Base-by-base conservation (phyloP, 106 monocot genomes). In the Vanilla planifolia region DNA sequence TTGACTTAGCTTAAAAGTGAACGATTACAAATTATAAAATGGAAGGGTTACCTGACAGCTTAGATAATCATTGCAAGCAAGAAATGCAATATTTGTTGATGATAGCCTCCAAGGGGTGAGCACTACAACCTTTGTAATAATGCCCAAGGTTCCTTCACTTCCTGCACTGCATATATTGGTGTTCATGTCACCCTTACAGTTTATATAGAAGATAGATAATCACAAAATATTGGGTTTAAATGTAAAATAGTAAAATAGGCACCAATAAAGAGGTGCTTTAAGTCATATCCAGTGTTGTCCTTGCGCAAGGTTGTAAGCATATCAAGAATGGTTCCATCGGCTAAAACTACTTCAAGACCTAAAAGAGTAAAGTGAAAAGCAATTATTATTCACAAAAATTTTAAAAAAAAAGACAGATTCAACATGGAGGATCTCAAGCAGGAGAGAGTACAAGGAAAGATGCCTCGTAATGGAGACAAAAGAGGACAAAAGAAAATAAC, bases 181-280 rank as follows among this genome's bases (percentile, higher is more conserved):
- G 32, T 11, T 52, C 57, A 27, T 42, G 33, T 32, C 42, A 66
- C 48, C 60, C 42, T 61, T 15, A 48, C 29, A 14, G 48, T 2
- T 6, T 34, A 26, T 34, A 30, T 25, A 40, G 22, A 19, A 58
- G 46, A 10, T 47, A 10, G 48, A 42, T 9, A 64, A 27, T 57
- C 9, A 36, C 11, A 10, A 33, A 57, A 21, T 34, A 57, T 23
- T 8, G n/a, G n/a, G n/a, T n/a, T n/a, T 35, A 28, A 20, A 17
- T 17, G 33, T 33, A 22, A 17, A 43, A 43, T 11, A 23, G 46
- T 15, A 60, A 1, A 39, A 43, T 45, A 42, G n/a, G 43, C 67
- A 91, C 96, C 96, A 57, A 96, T 96, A 60, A 87, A 96, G 64
- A 96, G 70, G 55, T 96, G 96, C 66, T 96, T 96, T 65, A 96